Evolutionary conservation across 2,329 filamentous ascomycete species (phyloP).

Genomic region (Trichothecium roseum): DNA sequence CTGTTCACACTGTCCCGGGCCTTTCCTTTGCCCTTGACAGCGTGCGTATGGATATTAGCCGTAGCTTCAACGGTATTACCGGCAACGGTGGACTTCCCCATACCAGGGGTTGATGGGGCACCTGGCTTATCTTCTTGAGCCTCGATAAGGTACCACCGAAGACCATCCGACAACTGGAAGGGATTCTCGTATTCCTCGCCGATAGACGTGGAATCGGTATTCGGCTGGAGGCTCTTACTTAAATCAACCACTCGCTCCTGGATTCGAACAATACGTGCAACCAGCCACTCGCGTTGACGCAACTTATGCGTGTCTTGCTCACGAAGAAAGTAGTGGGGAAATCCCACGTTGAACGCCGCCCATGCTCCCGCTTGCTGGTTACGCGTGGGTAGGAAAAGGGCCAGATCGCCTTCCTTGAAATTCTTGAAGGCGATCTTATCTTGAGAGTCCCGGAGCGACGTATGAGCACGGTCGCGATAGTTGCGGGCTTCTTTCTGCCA

Average conservation of each 20-base stretch:
- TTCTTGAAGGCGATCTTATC: constrained; percentile 93
- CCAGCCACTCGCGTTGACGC: constrained; percentile 83
- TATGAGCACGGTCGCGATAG: constrained; percentile 80
- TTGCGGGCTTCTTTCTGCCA: constrained; percentile 80
- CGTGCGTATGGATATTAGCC: constrained; percentile 54
- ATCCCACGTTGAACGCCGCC: constrained; percentile 97
- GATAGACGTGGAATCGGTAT: constrained; percentile 37
- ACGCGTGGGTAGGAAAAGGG: constrained; percentile 84
- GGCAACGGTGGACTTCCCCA: constrained; percentile 85
- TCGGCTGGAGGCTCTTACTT: constrained; percentile 58
- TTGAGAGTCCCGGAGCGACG: constrained; percentile 72
- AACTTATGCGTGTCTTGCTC: constrained; percentile 86
- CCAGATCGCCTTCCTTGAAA: constrained; percentile 94
- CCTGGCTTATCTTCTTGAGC: constrained; percentile 86
- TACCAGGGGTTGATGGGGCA: constrained; percentile 82
- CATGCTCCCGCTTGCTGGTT: constrained; percentile 92
- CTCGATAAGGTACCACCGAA: constrained; percentile 94
- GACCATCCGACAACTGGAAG: constrained; percentile 87
- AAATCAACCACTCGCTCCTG: constrained; percentile 91
- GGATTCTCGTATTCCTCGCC: constrained; percentile 83
- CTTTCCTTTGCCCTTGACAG: constrained; percentile 32
- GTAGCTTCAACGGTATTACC: constrained; percentile 79
- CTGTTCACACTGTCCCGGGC: constrained; percentile 37
- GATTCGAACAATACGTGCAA: constrained; percentile 82
- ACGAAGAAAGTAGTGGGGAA: constrained; percentile 91